Evolutionary conservation across 495 filamentous ascomycete species (phyloP).

Genomic region (Friedmanniomyces endolithicus): DNA sequence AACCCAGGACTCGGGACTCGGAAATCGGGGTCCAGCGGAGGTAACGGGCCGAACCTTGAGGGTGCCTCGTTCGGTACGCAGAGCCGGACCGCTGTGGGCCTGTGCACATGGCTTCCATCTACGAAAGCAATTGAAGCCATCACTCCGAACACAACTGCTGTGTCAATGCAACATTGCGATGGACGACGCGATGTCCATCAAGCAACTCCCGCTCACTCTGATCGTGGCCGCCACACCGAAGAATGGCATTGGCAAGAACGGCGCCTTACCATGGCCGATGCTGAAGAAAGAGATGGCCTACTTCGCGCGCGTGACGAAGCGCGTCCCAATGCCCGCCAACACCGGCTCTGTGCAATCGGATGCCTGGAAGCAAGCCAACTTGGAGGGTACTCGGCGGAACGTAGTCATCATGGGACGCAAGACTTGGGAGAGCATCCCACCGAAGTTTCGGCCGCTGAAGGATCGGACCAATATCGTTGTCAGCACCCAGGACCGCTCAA

Average conservation of each 20-base stretch:
- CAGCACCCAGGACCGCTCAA: conserved; percentile 35
- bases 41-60: too few relatives aligned
- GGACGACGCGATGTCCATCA: conserved; percentile 15
- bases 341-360: conserved; percentile 21
- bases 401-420: conserved; percentile 95
- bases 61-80: too few relatives aligned
- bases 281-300: conserved; percentile 85
- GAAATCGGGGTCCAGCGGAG: too few relatives aligned
- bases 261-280: conserved; percentile 75
- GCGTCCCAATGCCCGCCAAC: conserved; percentile 29
- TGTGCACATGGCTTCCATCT: too few relatives aligned
- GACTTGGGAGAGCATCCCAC: conserved; percentile 81
- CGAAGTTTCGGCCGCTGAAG: conserved; percentile 61
- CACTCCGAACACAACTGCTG: background rate
- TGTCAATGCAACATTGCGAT: background rate
- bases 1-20: too few relatives aligned
- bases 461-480: conserved; percentile 70
- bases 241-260: conserved; percentile 76
- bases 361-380: conserved; percentile 9
- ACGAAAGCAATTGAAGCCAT: too few relatives aligned
- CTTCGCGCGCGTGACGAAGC: conserved; percentile 82
- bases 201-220: conserved; percentile 42
- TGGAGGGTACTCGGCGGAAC: conserved; percentile 37
- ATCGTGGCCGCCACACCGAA: conserved; percentile 62
- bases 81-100: too few relatives aligned